phyloP scores from a whole-genome alignment of 1,284 basidiomycete genomes.

The Meira miltonrushii region DNA sequence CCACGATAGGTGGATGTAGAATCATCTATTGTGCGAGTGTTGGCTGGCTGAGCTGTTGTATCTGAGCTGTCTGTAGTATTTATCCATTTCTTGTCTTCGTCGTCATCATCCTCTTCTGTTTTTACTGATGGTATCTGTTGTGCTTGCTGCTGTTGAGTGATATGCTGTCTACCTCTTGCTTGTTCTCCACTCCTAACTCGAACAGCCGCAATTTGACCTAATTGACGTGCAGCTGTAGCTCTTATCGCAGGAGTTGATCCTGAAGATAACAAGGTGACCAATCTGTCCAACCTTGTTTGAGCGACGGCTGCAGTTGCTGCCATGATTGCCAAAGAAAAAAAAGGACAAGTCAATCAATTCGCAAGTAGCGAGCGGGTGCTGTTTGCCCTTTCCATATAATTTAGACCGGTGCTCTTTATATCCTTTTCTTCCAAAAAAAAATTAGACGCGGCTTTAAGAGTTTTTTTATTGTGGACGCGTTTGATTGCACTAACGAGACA shows the following conservation, averaged over 20 bases:
- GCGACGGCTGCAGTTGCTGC: slow-evolving; percentile 1
- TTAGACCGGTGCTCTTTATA: too few species aligned
- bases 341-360: too few species aligned
- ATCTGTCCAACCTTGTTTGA: slow-evolving; percentile 66
- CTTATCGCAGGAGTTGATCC: slow-evolving; percentile 79
- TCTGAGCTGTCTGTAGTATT: background rate
- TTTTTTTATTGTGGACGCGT: too few species aligned
- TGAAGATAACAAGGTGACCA: slow-evolving; percentile 82
- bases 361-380: too few species aligned
- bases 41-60: background rate
- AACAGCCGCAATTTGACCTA: slow-evolving; percentile 71
- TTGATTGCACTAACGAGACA: too few species aligned
- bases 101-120: background rate
- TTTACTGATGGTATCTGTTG: background rate
- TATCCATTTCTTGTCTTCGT: background rate
- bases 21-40: background rate
- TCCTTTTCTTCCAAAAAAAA: too few species aligned
- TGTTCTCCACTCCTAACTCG: slow-evolving; percentile 55
- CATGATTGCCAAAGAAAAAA: too few species aligned
- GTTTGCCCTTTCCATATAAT: too few species aligned
- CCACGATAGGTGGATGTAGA: slow-evolving; percentile 34
- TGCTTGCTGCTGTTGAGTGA: background rate
- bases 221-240: slow-evolving; percentile 82
- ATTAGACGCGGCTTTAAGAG: too few species aligned
- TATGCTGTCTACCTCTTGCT: slow-evolving; percentile 17